phyloP scores from a whole-genome alignment of 305 asterid species.

The Fraxinus nigra region DNA sequence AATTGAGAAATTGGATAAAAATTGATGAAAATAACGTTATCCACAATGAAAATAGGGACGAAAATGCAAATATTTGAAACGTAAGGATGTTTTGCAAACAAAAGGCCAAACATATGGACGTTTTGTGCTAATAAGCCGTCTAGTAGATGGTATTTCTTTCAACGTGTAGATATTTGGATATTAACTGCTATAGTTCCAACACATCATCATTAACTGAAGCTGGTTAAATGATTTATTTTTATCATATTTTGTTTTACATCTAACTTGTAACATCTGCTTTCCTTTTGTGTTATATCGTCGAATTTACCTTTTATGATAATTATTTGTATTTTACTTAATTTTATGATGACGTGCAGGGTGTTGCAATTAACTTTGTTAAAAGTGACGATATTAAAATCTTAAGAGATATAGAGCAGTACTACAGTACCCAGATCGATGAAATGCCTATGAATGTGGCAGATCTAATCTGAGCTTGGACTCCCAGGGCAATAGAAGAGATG shows the following conservation, averaged over 20 bases:
- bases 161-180: background rate
- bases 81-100: background rate
- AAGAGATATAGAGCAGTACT: slow-evolving; percentile 88
- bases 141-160: background rate
- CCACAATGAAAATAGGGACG: background rate
- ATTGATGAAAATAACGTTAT: background rate
- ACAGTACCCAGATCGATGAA: slow-evolving; percentile 92
- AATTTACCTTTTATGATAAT: background rate
- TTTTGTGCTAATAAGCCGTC: background rate
- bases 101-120: background rate
- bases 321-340: background rate
- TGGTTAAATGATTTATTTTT: background rate
- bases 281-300: background rate
- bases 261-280: background rate
- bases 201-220: background rate
- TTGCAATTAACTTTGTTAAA: slow-evolving; percentile 86
- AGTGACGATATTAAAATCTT: slow-evolving; percentile 89
- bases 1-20: background rate
- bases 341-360: slow-evolving; percentile 59
- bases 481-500: background rate
- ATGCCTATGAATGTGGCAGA: slow-evolving; percentile 99
- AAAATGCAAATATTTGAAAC: background rate
- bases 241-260: background rate
- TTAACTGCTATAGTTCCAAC: background rate
- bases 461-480: slow-evolving; percentile 41